Base-by-base conservation (phyloP, 352 stramenopile species). In the Phytophthora pini region DNA sequence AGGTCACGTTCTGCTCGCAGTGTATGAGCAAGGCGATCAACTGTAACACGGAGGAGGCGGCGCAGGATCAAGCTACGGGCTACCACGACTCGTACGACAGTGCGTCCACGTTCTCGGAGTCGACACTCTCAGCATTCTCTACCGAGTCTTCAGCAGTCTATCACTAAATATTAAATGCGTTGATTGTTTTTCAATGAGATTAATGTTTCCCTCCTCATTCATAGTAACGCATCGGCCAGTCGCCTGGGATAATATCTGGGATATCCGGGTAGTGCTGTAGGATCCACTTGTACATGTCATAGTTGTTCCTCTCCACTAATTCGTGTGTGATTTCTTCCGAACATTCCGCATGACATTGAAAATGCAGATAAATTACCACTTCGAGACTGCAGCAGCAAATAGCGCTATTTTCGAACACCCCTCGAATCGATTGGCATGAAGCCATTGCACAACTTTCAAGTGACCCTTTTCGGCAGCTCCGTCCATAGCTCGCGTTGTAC, bases 1-100 rank as follows among this genome's bases (percentile, higher is more conserved):
- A 76, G 22, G 56, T 86, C 20, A 57, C 61, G 0, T 81, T 81
- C 40, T 83, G 77, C 43, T 56, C 64, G 12, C 65, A 68, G 59
- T 86, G 77, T 39, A 65, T 86, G 57, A 74, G 58, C 44, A 72
- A 79, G 12, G 61, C 71, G 7, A 74, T 72, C 43, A 79, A 78
- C 46, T 71, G 47, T 31, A 75, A 58, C 38, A 67, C 72, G 0
- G 32, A 64, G 24, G 61, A 70, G 39, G 64, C 76, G 8, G 73
- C 60, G 11, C 60, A 62, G 40, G 56, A 66, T 11, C 60, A 77
- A 58, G 57, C 68, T 1, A 49, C 61, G 3, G 53, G 56, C 5
- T 77, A 70, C 31, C 51, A 68, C 43, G 64, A 62, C 29, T 65
- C 66, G n/a, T 79, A 68, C 55, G 64, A 72, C 31, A 61, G 63